phyloP scores from a whole-genome alignment of 768 basidiomycete genomes.

The Leccinum arenicola region DNA sequence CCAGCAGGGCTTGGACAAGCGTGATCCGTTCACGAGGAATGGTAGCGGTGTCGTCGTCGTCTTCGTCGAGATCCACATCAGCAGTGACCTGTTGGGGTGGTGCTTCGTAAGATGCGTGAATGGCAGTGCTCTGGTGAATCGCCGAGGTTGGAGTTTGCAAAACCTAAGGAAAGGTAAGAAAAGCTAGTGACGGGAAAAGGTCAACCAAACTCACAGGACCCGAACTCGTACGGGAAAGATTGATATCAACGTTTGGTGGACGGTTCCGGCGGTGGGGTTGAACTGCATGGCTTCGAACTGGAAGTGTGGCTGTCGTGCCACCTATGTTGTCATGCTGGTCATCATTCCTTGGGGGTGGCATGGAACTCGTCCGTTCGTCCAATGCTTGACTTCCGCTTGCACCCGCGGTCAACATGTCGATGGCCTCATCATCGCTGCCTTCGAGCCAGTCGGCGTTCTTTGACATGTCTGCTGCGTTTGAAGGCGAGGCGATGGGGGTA shows the following conservation, averaged over 20 bases:
- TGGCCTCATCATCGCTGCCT: constrained; percentile 83
- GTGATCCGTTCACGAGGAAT: constrained; percentile 59
- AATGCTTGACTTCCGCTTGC: constrained; percentile 77
- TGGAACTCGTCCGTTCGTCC: constrained; percentile 76
- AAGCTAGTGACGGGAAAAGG: constrained; percentile 61
- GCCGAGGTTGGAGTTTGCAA: constrained; percentile 46
- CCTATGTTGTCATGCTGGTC: constrained; percentile 17
- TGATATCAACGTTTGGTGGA: constrained; percentile 68
- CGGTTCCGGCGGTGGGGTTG: constrained; percentile 47
- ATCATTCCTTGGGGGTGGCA: constrained; percentile 32
- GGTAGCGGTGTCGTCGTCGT: constrained; percentile 45
- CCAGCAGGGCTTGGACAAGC: constrained; percentile 69
- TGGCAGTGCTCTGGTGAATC: constrained; percentile 20
- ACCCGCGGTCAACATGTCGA: constrained; percentile 77
- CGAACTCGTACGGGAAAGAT: constrained; percentile 37
- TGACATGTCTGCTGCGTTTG: constrained; percentile 39
- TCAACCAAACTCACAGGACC: constrained; percentile 37
- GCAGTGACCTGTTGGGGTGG: constrained; percentile 36
- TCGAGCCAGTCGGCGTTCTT: constrained; percentile 72
- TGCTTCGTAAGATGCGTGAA: constrained; percentile 16
- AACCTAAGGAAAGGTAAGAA: constrained; percentile 65
- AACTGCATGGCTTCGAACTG: constrained; percentile 29
- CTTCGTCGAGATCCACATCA: constrained; percentile 51
- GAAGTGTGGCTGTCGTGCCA: constrained; percentile 22
- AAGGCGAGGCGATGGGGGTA: constrained; percentile 29